These are phyloP conservation scores for Sordariomycetes sp. DNA, from an alignment of 2,329 filamentous ascomycete genomes.

Conservation along the genomic window DNA sequence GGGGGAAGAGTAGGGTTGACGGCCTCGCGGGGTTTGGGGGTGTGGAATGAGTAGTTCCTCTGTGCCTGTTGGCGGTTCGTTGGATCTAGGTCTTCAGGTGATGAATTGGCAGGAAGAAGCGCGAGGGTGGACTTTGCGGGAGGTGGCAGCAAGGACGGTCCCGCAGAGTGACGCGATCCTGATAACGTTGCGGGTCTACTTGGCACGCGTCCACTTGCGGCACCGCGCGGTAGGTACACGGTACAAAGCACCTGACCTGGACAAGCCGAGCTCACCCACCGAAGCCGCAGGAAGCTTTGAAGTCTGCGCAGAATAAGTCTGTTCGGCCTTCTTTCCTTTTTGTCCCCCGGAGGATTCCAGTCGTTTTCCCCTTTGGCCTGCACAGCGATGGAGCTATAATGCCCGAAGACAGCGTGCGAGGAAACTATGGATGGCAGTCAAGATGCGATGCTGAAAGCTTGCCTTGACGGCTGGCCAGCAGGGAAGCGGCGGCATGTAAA, in stretches of 20 bases:
- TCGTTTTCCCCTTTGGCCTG: too few relatives aligned
- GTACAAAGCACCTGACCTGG: background rate
- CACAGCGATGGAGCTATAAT: too few relatives aligned
- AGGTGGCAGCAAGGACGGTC: background rate
- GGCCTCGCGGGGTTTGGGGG: background rate
- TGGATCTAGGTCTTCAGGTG: background rate
- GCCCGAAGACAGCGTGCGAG: too few relatives aligned
- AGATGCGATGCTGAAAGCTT: too few relatives aligned
- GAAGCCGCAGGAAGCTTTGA: background rate
- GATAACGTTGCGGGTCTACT: background rate
- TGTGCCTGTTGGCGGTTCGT: background rate
- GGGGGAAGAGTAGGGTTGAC: background rate
- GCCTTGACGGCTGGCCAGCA: too few relatives aligned
- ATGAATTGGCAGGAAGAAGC: background rate
- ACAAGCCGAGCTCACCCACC: background rate
- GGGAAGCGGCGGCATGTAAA: too few relatives aligned
- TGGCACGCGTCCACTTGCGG: too few relatives aligned
- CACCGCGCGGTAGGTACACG: background rate
- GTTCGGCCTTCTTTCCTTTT: too few relatives aligned
- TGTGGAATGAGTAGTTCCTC: background rate
- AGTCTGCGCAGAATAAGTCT: background rate
- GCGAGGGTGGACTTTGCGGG: background rate
- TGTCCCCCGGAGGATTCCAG: too few relatives aligned
- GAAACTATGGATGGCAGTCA: too few relatives aligned
- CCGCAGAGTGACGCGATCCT: conserved; percentile 4